Percentiles rank a stretch among this genome's conserved stretches.
Evolutionary conservation across 805 yeast genomes (phyloP).

Genomic region (Candida odintsovae): DNA sequence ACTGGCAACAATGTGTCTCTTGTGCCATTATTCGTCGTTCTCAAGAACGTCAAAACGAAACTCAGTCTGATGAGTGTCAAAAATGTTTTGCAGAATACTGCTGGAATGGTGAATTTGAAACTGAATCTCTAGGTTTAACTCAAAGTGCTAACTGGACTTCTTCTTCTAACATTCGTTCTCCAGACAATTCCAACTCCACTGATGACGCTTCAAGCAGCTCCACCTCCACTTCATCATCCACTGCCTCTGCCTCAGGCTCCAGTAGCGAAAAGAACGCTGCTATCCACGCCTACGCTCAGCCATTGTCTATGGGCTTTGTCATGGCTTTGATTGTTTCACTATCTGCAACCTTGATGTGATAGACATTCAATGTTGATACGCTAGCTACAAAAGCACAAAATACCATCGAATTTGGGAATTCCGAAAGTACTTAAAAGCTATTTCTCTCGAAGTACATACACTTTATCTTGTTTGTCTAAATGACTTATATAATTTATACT

Average conservation of each 20-base stretch:
- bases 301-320: constrained; percentile 3
- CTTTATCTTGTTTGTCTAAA: neutral
- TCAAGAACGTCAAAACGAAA: constrained; percentile 57
- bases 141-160: constrained; percentile 5
- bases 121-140: neutral
- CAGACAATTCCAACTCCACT: constrained; percentile 2
- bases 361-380: too few species aligned
- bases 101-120: constrained; percentile 50
- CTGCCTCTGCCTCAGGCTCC: neutral
- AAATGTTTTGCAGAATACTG: constrained; percentile 69
- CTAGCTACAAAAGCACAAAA: too few species aligned
- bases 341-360: constrained; percentile 1
- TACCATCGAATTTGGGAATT: too few species aligned
- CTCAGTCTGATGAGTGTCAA: constrained; percentile 61
- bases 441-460: too few species aligned
- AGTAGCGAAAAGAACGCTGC: neutral
- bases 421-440: neutral
- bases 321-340: neutral
- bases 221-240: neutral
- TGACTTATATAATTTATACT: neutral
- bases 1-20: constrained; percentile 71
- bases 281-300: neutral
- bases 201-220: neutral
- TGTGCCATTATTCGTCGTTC: constrained; percentile 81
- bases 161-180: neutral